phyloP scores from a whole-genome alignment of 257 asterid species.

The Anisodus acutangulus region DNA sequence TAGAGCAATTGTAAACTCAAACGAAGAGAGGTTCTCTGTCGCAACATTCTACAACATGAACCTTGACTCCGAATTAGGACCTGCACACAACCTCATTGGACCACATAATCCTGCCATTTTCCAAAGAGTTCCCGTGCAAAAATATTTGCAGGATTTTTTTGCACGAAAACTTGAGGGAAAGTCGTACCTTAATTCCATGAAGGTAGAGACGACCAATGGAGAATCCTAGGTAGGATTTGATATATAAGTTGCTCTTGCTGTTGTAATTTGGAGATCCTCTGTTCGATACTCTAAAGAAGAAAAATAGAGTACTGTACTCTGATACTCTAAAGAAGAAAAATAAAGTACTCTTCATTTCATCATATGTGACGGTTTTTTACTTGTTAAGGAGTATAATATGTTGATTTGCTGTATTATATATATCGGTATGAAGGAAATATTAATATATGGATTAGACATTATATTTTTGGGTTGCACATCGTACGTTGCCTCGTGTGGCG shows the following conservation, averaged over 20 bases:
- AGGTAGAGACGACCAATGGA: conserved; percentile 27
- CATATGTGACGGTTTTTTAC: neutral
- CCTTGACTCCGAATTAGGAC: conserved; percentile 51
- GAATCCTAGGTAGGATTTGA: neutral
- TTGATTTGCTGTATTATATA: neutral
- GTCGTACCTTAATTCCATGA: conserved; percentile 53
- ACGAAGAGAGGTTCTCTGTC: conserved; percentile 53
- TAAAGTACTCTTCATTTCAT: neutral
- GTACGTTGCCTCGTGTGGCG: no score
- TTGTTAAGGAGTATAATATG: no score
- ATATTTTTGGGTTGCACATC: no score
- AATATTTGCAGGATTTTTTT: conserved; percentile 48
- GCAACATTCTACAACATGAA: conserved; percentile 54
- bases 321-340: neutral
- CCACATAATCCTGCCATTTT: conserved; percentile 47
- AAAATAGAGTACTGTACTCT: no score
- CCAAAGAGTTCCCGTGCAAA: conserved; percentile 36
- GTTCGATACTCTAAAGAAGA: neutral
- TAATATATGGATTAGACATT: neutral
- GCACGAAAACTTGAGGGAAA: conserved; percentile 51
- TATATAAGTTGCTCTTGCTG: neutral
- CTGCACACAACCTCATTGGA: conserved; percentile 51
- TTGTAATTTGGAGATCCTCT: neutral
- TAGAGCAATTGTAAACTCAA: conserved; percentile 51
- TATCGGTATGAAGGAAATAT: neutral